phyloP scores from a whole-genome alignment of 768 basidiomycete species.

The Boletus patriciae region DNA sequence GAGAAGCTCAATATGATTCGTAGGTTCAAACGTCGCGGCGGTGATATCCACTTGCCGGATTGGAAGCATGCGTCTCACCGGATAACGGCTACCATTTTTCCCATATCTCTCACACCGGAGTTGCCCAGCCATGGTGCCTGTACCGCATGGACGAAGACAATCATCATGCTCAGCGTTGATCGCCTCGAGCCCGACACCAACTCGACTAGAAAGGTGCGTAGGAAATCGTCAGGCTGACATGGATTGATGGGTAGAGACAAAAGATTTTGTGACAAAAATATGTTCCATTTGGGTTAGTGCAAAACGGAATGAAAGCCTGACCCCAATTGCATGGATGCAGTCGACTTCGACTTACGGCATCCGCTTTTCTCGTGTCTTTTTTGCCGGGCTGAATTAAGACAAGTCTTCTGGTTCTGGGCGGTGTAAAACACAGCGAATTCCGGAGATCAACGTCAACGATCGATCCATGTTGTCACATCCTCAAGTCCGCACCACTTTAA shows the following conservation, averaged over 20 bases:
- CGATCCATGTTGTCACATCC: slow-evolving; percentile 14
- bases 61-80: slow-evolving; percentile 23
- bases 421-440: slow-evolving; percentile 25
- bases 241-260: neutral
- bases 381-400: slow-evolving; percentile 20
- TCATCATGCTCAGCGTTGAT: neutral
- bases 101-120: slow-evolving; percentile 1
- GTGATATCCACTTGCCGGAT: slow-evolving; percentile 13
- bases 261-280: neutral
- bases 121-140: slow-evolving; percentile 2
- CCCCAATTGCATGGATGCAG: slow-evolving; percentile 27
- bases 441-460: slow-evolving; percentile 34
- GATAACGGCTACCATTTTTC: slow-evolving; percentile 20
- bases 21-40: slow-evolving; percentile 12
- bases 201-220: neutral
- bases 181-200: neutral
- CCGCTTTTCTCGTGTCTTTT: slow-evolving; percentile 39
- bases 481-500: slow-evolving; percentile 27
- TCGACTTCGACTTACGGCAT: slow-evolving; percentile 37
- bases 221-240: neutral
- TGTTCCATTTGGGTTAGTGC: slow-evolving; percentile 20
- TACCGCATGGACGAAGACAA: neutral
- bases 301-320: slow-evolving; percentile 19
- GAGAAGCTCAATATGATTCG: slow-evolving; percentile 15
- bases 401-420: slow-evolving; percentile 18